Evolutionary conservation across 768 basidiomycete genomes (phyloP).

Genomic region (Pleurotus citrinopileatus): DNA sequence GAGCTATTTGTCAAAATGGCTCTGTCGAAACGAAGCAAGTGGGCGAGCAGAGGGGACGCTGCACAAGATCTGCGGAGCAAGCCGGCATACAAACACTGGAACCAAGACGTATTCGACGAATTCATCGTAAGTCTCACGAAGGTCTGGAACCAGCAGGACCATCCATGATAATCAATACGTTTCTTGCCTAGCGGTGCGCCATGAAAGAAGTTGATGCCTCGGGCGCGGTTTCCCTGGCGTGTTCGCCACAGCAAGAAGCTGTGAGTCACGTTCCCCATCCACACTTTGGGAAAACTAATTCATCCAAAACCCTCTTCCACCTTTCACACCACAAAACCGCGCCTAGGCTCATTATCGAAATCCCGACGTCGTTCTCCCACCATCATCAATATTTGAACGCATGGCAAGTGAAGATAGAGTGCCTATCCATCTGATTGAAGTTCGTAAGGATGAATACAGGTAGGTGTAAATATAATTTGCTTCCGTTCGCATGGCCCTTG

Average conservation of each 20-base stretch:
- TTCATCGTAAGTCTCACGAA: slow-evolving; percentile 17
- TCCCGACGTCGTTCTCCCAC: slow-evolving; percentile 14
- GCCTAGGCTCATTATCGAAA: slow-evolving; percentile 15
- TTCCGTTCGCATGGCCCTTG: not conserved
- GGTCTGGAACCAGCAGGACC: too few relatives aligned
- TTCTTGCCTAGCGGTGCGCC: slow-evolving; percentile 9
- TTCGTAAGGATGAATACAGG: slow-evolving; percentile 19
- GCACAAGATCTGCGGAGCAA: slow-evolving; percentile 9
- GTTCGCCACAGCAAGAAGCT: slow-evolving; percentile 16
- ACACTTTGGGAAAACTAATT: too few relatives aligned
- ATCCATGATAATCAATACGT: too few relatives aligned
- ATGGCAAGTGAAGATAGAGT: slow-evolving; percentile 12
- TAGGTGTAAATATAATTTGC: too few relatives aligned
- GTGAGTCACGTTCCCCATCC: slow-evolving; percentile 7
- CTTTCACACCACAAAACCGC: not conserved
- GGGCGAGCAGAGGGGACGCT: slow-evolving; percentile 11
- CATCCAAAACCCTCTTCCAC: too few relatives aligned
- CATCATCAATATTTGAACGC: slow-evolving; percentile 15
- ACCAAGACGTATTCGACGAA: slow-evolving; percentile 11
- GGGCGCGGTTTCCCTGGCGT: slow-evolving; percentile 13
- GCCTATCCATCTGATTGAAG: slow-evolving; percentile 16
- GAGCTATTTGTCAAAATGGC: slow-evolving; percentile 17
- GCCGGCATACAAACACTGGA: slow-evolving; percentile 15
- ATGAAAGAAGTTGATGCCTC: slow-evolving; percentile 12
- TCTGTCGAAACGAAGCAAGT: slow-evolving; percentile 15